Base-by-base conservation (phyloP, 78 protist genomes). In the Dictyostelium purpureum region DNA sequence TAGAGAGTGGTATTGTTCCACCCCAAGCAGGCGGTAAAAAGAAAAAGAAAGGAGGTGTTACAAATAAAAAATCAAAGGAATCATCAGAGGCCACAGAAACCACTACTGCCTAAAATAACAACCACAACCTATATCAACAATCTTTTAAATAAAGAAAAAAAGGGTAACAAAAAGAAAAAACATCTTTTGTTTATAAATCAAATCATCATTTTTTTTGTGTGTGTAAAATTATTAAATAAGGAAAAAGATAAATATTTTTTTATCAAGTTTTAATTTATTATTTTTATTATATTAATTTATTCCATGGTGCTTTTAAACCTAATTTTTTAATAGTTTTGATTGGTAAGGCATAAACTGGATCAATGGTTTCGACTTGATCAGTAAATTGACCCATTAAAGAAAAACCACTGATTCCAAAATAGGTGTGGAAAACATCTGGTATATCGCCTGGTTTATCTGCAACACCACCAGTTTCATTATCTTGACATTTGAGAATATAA, bases 391-490 rank as follows among this genome's bases (percentile, higher is more conserved):
- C 93, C 92, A 82, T 79, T 57, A 92, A 21, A 1, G 89, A 77
- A 16, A 92, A 52, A 59, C 99, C 99, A 19, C 99, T 97, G 10
- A 98, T 9, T 3, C 99, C 99, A 73, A 99, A 99, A 88, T 96
- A 98, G 0, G 99, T 99, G 91, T 99, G 99, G 94, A 88, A 99
- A 40, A 99, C 99, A 71, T 99, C 99, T 12, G 96, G 94, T 52
- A 85, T 40, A 85, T 99, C 96, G 2, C 97, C 99, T 0, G 99
- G 99, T 57, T 98, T 71, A 65, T 98, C 99, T 0, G 99, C 96
- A 52, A 99, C 96, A 19, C 99, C 99, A 6, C 99, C 99, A 11
- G 97, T 71, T 49, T 98, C 99, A 31, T 51, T 69, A 70, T 99
- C 99, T 75, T 99, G 99, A 74, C 99, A 96, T 18, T 51, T 37